These are phyloP conservation scores for Aspergillus novoparasiticus DNA, from an alignment of 2,329 filamentous ascomycete species.

Conservation along the genomic window DNA sequence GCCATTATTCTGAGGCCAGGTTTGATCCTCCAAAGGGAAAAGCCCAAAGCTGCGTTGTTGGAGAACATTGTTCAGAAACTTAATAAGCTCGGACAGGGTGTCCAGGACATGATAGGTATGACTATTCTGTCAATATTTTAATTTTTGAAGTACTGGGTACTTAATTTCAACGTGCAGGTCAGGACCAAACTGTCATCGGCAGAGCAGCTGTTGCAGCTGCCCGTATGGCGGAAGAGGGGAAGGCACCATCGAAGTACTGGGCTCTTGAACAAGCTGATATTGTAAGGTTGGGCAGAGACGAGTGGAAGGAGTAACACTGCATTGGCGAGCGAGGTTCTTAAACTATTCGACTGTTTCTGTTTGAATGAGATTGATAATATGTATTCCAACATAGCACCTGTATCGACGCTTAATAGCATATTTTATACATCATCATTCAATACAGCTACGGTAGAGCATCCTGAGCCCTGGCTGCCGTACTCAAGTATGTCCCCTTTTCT, in stretches of 20 bases:
- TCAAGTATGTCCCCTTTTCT: background rate
- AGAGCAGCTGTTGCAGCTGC: slow-evolving; percentile 33
- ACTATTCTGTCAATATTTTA: background rate
- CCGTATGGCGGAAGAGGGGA: slow-evolving; percentile 27
- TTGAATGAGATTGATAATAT: no score
- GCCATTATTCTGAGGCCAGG: slow-evolving; percentile 40
- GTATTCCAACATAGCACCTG: no score
- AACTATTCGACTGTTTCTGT: no score
- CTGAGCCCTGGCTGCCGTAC: no score
- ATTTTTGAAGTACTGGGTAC: background rate
- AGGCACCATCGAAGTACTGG: slow-evolving; percentile 34
- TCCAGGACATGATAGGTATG: slow-evolving; percentile 34
- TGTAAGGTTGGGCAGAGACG: slow-evolving; percentile 30
- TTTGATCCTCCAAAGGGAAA: slow-evolving; percentile 35
- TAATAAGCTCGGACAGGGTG: slow-evolving; percentile 24
- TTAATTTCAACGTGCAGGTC: slow-evolving; percentile 23
- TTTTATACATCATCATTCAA: no score
- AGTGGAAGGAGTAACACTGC: slow-evolving; percentile 31
- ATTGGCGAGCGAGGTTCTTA: fast-evolving
- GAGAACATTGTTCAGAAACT: slow-evolving; percentile 26
- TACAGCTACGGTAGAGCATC: no score
- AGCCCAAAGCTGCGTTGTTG: slow-evolving; percentile 21
- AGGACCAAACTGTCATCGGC: slow-evolving; percentile 31
- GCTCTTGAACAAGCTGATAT: slow-evolving; percentile 32
- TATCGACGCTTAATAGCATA: no score